Conservation (phyloP, 495 filamentous ascomycete genomes). For the Xylaria acuta region DNA sequence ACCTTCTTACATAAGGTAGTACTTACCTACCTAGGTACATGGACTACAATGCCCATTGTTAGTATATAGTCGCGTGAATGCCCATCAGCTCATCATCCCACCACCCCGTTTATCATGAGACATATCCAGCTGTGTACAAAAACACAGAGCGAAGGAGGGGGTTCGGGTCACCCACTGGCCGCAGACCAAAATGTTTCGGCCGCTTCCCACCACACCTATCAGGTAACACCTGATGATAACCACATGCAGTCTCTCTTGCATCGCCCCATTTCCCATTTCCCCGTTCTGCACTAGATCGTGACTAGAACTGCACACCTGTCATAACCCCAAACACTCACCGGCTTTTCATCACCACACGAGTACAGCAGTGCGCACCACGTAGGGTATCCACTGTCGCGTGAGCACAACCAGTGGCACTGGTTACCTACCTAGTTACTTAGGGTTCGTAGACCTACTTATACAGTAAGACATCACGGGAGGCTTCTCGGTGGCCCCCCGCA, state of each 20-base stretch:
- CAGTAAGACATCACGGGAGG: neutral
- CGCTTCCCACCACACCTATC: neutral
- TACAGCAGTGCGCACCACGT: neutral
- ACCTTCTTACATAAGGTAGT: no score
- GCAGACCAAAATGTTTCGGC: neutral
- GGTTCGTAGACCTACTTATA: neutral
- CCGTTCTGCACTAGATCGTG: conserved; percentile 2
- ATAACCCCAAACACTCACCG: neutral
- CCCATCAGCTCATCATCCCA: conserved; percentile 5
- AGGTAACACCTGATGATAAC: conserved; percentile 7
- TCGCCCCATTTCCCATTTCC: conserved; percentile 6
- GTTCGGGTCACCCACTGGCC: neutral
- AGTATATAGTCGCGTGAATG: no score
- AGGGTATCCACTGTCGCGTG: conserved; percentile 21
- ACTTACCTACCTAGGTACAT: no score
- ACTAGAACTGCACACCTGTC: conserved; percentile 4
- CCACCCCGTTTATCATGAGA: conserved; percentile 17
- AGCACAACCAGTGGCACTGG: neutral
- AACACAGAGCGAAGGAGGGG: neutral
- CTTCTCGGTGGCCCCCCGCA: neutral
- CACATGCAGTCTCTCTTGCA: neutral
- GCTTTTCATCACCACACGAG: neutral
- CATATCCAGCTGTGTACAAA: neutral
- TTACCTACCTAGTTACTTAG: neutral
- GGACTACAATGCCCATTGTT: no score